phyloP scores from a whole-genome alignment of 1,139 yeast species.

The Pichia sp. region DNA sequence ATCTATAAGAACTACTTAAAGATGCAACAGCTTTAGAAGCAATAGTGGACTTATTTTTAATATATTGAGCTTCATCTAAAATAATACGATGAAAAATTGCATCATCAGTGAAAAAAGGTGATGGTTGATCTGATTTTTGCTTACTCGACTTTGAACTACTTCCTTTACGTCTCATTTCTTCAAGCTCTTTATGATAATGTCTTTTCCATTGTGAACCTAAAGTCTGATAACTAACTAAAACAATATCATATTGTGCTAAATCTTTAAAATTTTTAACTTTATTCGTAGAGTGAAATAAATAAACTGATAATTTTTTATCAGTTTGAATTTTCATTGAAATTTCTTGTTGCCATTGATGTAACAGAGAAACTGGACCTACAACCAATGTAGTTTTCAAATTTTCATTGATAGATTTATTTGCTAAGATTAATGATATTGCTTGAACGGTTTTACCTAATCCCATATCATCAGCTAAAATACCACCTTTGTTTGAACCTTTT shows the following conservation, averaged over 20 bases:
- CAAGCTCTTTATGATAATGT: constrained; percentile 43
- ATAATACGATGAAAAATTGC: constrained; percentile 61
- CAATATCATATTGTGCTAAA: constrained; percentile 57
- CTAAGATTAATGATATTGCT: constrained; percentile 61
- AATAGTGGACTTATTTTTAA: constrained; percentile 67
- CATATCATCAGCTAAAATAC: constrained; percentile 90
- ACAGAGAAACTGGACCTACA: constrained; percentile 77
- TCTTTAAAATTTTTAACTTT: constrained; percentile 40
- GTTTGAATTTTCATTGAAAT: constrained; percentile 54
- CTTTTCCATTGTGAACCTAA: constrained; percentile 62
- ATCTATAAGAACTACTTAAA: constrained; percentile 48
- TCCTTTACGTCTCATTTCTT: constrained; percentile 24
- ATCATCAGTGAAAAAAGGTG: constrained; percentile 61
- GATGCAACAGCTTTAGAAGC: constrained; percentile 63
- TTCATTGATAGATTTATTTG: constrained; percentile 37
- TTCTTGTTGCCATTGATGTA: constrained; percentile 82
- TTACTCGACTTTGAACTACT: constrained; percentile 4
- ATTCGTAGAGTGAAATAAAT: constrained; percentile 53
- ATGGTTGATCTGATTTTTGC: constrained; percentile 20
- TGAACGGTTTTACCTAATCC: constrained; percentile 91
- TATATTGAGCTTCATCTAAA: constrained; percentile 86
- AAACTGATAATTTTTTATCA: constrained; percentile 40
- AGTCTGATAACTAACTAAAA: constrained; percentile 75
- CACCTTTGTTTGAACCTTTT: constrained; percentile 55
- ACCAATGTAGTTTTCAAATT: constrained; percentile 56